Conservation (phyloP, 176 grass and related monocot species). For the Eleusine indica region DNA sequence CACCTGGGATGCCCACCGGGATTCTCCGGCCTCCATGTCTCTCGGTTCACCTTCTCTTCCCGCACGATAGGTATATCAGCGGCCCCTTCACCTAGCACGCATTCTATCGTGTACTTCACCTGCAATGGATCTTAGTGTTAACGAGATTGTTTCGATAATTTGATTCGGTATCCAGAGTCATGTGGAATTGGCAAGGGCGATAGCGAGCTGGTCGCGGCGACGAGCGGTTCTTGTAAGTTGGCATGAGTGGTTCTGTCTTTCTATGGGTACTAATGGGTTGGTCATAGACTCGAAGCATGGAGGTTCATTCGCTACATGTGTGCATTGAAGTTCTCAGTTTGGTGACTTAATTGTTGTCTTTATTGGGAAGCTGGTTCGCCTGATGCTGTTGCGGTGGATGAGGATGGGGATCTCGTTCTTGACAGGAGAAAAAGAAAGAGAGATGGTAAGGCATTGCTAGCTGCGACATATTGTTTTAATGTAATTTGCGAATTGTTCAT, state of each 20-base stretch:
- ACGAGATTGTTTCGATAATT: not conserved
- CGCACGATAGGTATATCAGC: conserved; percentile 21
- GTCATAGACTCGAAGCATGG: not conserved
- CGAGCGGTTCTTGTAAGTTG: conserved; percentile 18
- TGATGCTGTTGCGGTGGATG: conserved; percentile 50
- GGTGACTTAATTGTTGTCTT: not conserved
- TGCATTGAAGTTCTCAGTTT: not conserved
- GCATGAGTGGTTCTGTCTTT: not conserved
- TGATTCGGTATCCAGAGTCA: not conserved
- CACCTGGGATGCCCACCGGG: conserved; percentile 78
- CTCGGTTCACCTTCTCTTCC: conserved; percentile 74
- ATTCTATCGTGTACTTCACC: conserved; percentile 53
- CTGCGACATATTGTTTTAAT: not conserved
- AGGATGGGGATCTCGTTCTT: conserved; percentile 82
- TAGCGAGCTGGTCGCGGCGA: not conserved
- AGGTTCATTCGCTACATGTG: not conserved
- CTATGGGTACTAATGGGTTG: not conserved
- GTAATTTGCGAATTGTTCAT: not conserved
- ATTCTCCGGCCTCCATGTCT: conserved; percentile 52
- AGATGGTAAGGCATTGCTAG: conserved; percentile 3
- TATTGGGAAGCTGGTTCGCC: conserved; percentile 11
- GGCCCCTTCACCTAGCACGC: conserved; percentile 1
- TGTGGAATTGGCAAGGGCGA: not conserved
- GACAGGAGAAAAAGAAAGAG: conserved; percentile 46
- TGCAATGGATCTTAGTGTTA: not conserved